Base-by-base conservation (phyloP, 2,329 filamentous ascomycete genomes). In the Ilyonectria destructans region DNA sequence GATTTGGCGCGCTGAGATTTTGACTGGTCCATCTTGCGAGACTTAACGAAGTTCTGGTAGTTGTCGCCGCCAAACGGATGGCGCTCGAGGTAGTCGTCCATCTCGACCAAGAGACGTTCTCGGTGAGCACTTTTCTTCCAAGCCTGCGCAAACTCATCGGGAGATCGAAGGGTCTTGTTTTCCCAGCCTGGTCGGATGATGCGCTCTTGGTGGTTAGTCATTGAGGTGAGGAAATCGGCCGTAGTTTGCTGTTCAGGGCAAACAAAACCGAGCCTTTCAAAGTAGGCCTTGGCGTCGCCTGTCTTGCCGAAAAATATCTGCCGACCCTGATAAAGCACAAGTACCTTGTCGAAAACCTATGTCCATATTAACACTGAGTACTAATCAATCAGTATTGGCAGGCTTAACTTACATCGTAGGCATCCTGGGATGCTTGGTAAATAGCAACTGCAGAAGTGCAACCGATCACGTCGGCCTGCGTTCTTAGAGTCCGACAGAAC, bases 271-370 rank as follows among this genome's bases (percentile, higher is more conserved):
- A 72, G n/a, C 17, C 84, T 80, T 65, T 88, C 81, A 72, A 93
- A 92, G 76, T 90, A 92, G 7, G 81, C 75, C 37, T 71, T 74
- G 19, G 75, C 75, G 15, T 71, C 52, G 4, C 65, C 37, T 2
- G 71, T 73, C 58, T 61, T 65, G 9, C 74, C 74, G 51, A 74
- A 75, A 57, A 72, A 93, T 65, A 92, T 89, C 73, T 91, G 90
- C 64, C 88, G 87, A 6, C 91, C 91, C 71, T 92, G 88, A 74
- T 92, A 91, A 2, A 93, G 85, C 1, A 93, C 82, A 4, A 91
- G 81, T 0, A 89, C 91, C 77, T 92, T 92, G 80, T 93, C 90
- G 69, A 93, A 92, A 1, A 89, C 71, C 86, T 90, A 19, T 4
- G 8, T 13, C 17, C 8, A 26, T 3, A 3, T 60, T 29, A 60